Evolutionary conservation across 306 rosid species (phyloP).

Genomic region (Cucurbita ficifolia): DNA sequence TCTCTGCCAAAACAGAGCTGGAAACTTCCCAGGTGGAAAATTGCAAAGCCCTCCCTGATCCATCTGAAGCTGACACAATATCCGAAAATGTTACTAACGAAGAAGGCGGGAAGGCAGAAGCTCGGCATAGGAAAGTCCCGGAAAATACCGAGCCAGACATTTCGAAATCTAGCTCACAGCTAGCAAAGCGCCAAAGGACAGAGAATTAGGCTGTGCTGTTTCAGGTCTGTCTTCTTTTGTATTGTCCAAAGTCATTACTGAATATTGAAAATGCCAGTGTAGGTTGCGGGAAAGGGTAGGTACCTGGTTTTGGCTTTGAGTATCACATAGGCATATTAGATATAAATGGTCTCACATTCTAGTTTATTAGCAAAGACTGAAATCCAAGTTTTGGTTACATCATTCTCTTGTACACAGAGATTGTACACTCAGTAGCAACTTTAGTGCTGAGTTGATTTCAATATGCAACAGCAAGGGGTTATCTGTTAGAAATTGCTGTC

Average conservation of each 20-base stretch:
- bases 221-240: not conserved
- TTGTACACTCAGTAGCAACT: not conserved
- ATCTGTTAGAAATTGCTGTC: not conserved
- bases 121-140: not conserved
- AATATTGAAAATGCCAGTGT: not conserved
- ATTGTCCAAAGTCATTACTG: not conserved
- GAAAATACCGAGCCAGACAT: slow-evolving; percentile 19
- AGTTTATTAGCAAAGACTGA: not conserved
- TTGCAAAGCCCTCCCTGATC: slow-evolving; percentile 16
- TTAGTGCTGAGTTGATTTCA: not conserved
- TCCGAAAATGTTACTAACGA: slow-evolving; percentile 18
- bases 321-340: not conserved
- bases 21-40: slow-evolving; percentile 28
- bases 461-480: not conserved
- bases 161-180: slow-evolving; percentile 8
- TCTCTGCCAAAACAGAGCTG: slow-evolving; percentile 33
- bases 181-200: slow-evolving; percentile 51
- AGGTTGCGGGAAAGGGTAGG: not conserved
- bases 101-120: slow-evolving; percentile 24
- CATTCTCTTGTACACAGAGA: not conserved
- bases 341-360: not conserved
- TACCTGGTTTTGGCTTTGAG: slow-evolving; percentile 4
- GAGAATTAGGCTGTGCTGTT: slow-evolving; percentile 18
- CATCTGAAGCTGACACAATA: slow-evolving; percentile 16
- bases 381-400: not conserved